Conservation (phyloP, 257 asterid species). For the Solanum pimpinellifolium region DNA sequence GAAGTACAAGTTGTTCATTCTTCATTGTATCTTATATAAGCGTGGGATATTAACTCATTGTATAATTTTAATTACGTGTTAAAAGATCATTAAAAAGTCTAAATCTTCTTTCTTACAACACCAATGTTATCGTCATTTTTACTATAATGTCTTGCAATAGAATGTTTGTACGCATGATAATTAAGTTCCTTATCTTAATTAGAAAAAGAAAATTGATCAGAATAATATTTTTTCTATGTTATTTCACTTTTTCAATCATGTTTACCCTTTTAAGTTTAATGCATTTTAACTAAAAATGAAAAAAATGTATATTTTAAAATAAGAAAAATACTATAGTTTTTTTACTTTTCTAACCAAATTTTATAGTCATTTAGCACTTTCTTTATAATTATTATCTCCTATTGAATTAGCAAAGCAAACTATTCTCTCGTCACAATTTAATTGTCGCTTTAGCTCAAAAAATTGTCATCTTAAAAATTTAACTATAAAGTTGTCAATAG, state of each 20-base stretch:
- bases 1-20: not conserved
- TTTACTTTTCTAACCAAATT: no score
- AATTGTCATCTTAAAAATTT: not conserved
- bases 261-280: no score
- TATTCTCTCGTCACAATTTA: not conserved
- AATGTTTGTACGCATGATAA: not conserved
- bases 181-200: not conserved
- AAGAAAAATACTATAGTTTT: no score
- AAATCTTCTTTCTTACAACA: not conserved
- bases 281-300: no score
- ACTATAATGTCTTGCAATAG: not conserved
- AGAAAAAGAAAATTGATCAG: no score
- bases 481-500: rapidly evolving
- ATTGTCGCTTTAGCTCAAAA: not conserved
- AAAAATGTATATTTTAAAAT: no score
- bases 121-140: not conserved
- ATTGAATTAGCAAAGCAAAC: not conserved
- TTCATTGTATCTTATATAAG: not conserved
- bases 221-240: no score
- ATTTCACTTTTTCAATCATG: no score
- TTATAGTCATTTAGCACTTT: no score
- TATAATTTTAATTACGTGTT: not conserved
- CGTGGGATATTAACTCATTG: not conserved
- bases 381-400: not conserved
- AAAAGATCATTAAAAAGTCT: not conserved